phyloP scores from a whole-genome alignment of 805 yeast species.

The Kluyveromyces aestuarii region DNA sequence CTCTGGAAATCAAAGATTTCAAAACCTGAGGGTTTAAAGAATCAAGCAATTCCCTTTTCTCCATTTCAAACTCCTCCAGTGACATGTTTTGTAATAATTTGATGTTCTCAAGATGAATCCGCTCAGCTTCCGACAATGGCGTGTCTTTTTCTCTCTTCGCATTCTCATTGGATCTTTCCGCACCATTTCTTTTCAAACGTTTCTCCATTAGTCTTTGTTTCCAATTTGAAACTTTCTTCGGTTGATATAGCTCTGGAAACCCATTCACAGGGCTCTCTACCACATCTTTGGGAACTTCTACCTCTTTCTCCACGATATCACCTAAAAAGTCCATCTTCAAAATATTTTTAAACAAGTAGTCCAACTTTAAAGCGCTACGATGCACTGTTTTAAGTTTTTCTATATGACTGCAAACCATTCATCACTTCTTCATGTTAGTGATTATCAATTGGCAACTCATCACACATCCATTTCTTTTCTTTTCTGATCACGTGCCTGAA shows the following conservation, averaged over 20 bases:
- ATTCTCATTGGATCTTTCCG: constrained; percentile 5
- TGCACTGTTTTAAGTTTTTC: too few species aligned
- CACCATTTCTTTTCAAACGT: constrained; percentile 13
- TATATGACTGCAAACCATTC: too few species aligned
- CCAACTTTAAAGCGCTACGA: too few species aligned
- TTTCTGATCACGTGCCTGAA: not conserved
- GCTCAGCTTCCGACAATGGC: constrained; percentile 50
- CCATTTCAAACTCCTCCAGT: constrained; percentile 51
- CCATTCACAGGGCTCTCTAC: constrained; percentile 11
- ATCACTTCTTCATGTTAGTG: too few species aligned
- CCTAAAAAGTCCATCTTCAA: constrained; percentile 54
- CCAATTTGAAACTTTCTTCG: constrained; percentile 42
- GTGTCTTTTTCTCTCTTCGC: constrained; percentile 9
- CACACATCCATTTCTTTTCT: not conserved
- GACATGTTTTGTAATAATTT: constrained; percentile 53
- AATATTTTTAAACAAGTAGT: too few species aligned
- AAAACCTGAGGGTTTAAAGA: constrained; percentile 62
- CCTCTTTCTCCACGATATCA: constrained; percentile 61
- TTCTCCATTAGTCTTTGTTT: constrained; percentile 33
- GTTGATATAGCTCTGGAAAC: constrained; percentile 27
- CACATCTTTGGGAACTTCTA: constrained; percentile 22
- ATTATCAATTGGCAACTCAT: too few species aligned
- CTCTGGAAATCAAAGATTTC: constrained; percentile 46
- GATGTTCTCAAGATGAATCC: constrained; percentile 70
- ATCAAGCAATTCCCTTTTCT: constrained; percentile 57